phyloP scores from a whole-genome alignment of 306 rosid genomes.

The Glycine soja region DNA sequence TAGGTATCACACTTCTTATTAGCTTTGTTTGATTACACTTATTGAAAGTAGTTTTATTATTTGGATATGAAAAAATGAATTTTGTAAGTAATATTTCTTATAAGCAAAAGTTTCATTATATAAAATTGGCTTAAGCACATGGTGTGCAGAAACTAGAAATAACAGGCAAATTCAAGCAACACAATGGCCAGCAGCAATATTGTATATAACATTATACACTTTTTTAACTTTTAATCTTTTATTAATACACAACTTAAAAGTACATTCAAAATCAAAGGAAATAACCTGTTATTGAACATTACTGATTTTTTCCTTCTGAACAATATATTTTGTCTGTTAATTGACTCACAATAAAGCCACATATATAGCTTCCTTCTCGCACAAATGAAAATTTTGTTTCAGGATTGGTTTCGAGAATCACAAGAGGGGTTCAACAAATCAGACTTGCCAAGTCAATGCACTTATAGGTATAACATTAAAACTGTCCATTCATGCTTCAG shows the following conservation, averaged over 20 bases:
- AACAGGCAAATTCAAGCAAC: too few species aligned
- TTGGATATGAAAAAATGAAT: not conserved
- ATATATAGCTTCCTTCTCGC: not conserved
- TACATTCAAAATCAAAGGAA: too few species aligned
- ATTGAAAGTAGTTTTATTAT: not conserved
- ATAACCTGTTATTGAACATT: too few species aligned
- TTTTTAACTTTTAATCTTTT: too few species aligned
- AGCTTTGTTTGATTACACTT: not conserved
- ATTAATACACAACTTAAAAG: too few species aligned
- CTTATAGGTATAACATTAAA: constrained; percentile 58
- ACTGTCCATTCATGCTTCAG: not conserved
- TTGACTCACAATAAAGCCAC: not conserved
- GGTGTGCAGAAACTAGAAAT: too few species aligned
- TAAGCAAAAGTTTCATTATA: too few species aligned
- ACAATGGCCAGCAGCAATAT: too few species aligned
- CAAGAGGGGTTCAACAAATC: constrained; percentile 77
- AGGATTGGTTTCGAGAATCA: constrained; percentile 87
- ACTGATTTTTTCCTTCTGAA: too few species aligned
- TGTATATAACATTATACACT: too few species aligned
- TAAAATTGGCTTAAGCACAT: too few species aligned
- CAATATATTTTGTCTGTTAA: not conserved
- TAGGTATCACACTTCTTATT: constrained; percentile 59
- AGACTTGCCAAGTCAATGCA: constrained; percentile 85
- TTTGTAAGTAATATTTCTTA: too few species aligned
- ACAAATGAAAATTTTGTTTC: constrained; percentile 9